Evolutionary conservation across 2,329 filamentous ascomycete genomes (phyloP).

Genomic region (Daldinia eschscholtzii): DNA sequence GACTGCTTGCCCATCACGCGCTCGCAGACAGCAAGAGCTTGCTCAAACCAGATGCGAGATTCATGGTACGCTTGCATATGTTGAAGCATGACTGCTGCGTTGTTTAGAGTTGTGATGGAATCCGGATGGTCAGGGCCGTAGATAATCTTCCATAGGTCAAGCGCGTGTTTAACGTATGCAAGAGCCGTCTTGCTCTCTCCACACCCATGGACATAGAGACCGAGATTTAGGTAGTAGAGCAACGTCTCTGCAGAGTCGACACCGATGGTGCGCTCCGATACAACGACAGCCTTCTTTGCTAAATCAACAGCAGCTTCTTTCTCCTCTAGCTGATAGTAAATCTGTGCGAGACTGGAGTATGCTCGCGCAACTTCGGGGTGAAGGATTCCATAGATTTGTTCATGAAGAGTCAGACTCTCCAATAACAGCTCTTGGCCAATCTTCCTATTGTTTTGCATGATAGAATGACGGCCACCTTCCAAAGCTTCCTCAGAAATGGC

Average conservation of each 20-base stretch:
- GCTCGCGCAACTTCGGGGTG: slow-evolving; percentile 96
- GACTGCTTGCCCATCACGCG: slow-evolving; percentile 89
- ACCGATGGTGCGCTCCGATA: slow-evolving; percentile 93
- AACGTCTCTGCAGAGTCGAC: slow-evolving; percentile 95
- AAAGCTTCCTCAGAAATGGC: slow-evolving; percentile 93
- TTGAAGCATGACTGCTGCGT: slow-evolving; percentile 98
- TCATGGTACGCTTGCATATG: slow-evolving; percentile 94
- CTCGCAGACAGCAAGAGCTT: slow-evolving; percentile 89
- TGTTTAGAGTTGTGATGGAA: slow-evolving; percentile 98
- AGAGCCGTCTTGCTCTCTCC: slow-evolving; percentile 92
- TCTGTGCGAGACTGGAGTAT: slow-evolving; percentile 94
- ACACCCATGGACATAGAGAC: slow-evolving; percentile 90
- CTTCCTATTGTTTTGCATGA: slow-evolving; percentile 94
- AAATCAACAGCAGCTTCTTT: slow-evolving; percentile 96
- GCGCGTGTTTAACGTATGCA: slow-evolving; percentile 88
- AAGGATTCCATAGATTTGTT: slow-evolving; percentile 98
- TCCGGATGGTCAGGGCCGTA: slow-evolving; percentile 95
- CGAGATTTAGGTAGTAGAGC: slow-evolving; percentile 94
- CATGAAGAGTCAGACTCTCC: slow-evolving; percentile 95
- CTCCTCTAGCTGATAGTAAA: slow-evolving; percentile 98
- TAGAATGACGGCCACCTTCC: slow-evolving; percentile 95
- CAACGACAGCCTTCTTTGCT: slow-evolving; percentile 95
- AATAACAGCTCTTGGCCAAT: slow-evolving; percentile 94
- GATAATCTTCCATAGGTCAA: slow-evolving; percentile 96
- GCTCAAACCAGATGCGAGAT: slow-evolving; percentile 96